Base-by-base conservation (phyloP, 106 monocot genomes). In the Dendrobium nobile region DNA sequence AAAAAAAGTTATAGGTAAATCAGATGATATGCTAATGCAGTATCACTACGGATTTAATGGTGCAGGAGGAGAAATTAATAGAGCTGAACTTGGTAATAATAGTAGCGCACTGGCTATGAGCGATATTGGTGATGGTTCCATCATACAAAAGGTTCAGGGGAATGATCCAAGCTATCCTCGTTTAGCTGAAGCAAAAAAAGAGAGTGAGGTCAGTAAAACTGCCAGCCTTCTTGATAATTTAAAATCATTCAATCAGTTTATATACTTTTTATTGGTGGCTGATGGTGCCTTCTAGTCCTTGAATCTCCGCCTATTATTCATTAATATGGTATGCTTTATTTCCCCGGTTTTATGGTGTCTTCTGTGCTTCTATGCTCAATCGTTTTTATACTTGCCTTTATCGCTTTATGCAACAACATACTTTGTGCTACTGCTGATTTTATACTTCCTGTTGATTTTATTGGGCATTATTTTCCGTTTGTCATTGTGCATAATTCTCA, bases 1-100 rank as follows among this genome's bases (percentile, higher is more conserved):
- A 40, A 67, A 61, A 85, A 48, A 54, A 41, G 9, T 56, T 45
- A 24, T 7, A 74, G 80, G 47, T 78, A 80, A 80, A 82, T 78
- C 55, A 17, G 67, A 82, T 7, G 26, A 47, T 42, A 77, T 78
- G 41, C 41, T 82, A 73, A 7, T 80, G 27, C 75, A 77, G 43
- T 77, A 48, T 40, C 77, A 22, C 73, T 33, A 56, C 41, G 17
- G 68, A 7, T 31, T 79, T 9, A 76, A 68, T 68, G 65, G 37
- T 73, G 47, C 47, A 51, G 67, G 41, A 24, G 67, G 70, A 19
- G 76, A 54, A n/a, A 65, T 13, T 26, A 61, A 4, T 45, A 64
- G 20, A 22, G 56, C 33, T 65, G 79, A 84, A 56, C 11, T 58
- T 73, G 72, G 72, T 48, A 47, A 45, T 8, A 5, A 27, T 5